Evolutionary conservation across 2,329 filamentous ascomycete genomes (phyloP), one percentile per base, ranked within the genome.

Genomic region (Curvularia hawaiiensis): DNA sequence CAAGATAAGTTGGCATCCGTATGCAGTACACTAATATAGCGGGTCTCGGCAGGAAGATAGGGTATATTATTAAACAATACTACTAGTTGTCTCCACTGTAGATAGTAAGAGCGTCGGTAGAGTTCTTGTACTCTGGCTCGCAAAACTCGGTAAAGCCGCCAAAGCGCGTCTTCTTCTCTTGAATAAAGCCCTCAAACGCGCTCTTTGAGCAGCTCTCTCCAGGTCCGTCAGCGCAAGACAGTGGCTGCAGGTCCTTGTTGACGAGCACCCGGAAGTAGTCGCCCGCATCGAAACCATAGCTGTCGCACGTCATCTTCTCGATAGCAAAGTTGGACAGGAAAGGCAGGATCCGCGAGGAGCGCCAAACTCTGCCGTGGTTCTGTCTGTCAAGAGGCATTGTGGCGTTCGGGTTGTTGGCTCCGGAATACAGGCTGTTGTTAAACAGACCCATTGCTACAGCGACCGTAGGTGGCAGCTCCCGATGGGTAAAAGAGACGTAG

Each of bases 401-500:
- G 49, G 80, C 82, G 61, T 89, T 89, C 62, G 85, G 76, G 14
- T 82, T 72, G 54, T 82, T 80, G 0, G 79, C 77, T 10, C 82
- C 82, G 3, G 81, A 78, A 58, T 82, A 83, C 0, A 79, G 81
- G 3, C 85, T 87, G 74, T 89, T 89, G 78, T 90, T 90, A 79
- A 89, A 90, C 4, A 90, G 78, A 0, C 88, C 88, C 74, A 90
- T 81, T 0, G 88, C 86, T 1, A 89, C 87, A 1, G 87, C 76
- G 1, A 89, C 85, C 57, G 85, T 87, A 1, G 88, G 87, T 1
- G 87, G 87, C 2, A 90, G 77, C 70, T 90, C 87, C 20, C 88
- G 84, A 70, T 90, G 88, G 0, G 88, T 90, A 76, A 90, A 90
- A 51, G 85, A 87, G 40, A 90, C 79, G 67, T 87, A 88, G 8